Base-by-base conservation (phyloP, 1,139 yeast genomes). In the Casaregolazyma suthepensis region DNA sequence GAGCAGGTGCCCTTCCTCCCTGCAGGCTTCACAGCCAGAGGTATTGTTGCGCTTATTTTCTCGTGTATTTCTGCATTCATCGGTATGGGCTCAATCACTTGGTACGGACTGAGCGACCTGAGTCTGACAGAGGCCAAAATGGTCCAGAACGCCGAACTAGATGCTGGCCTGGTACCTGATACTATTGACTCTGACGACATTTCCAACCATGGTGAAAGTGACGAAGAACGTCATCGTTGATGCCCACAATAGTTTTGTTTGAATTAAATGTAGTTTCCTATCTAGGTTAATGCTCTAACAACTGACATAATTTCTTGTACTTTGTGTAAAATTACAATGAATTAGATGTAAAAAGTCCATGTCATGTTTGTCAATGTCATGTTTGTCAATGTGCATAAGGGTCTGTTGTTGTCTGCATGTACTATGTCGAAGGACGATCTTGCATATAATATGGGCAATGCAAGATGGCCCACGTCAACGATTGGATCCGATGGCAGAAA, bases 1-100 rank as follows among this genome's bases (percentile, higher is more conserved):
- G 72, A 76, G 44, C 97, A 91, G 71, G 74, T 63, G 19, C 71
- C 72, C 54, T 71, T 75, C 38, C 77, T 93, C 64, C 98, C 98
- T 43, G 66, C 75, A 43, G 97, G 97, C 3, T 91, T 93, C 78
- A 91, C 98, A 46, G 79, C 85, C 47, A 83, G 85, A 63, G 99
- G 98, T 69, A 84, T 86, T 64, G 85, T 91, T 56, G 98, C 98
- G 12, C 74, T 93, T 67, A 84, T 81, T 31, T 80, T 90, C 71
- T 89, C 96, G 29, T 77, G 86, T 67, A 64, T 90, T 57, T 76
- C 91, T 54, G 98, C 96, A 59, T 66, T 88, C 54, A 72, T 86
- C 29, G 99, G 98, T 66, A 75, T 91, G 71, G 76, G 74, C 54
- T 79, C 87, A 57, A 87, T 93, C 66, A 79, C 85, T 57, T 71